These are phyloP conservation scores for Brassica balearica DNA, from an alignment of 441 rosid genomes.

Conservation along the genomic window DNA sequence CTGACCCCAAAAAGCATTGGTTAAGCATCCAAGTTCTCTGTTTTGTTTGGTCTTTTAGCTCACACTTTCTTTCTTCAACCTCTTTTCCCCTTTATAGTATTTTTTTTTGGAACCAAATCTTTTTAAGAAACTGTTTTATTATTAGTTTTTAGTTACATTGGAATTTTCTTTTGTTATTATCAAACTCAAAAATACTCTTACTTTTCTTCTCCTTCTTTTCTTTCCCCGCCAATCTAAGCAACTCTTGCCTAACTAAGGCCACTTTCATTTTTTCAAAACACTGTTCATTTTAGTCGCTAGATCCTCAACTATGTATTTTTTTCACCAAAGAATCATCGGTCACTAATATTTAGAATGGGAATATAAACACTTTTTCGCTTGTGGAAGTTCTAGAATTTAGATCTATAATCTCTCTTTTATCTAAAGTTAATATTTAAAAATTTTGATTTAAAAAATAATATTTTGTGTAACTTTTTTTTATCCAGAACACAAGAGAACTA, in stretches of 20 bases:
- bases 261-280: conserved; percentile 27
- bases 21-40: conserved; percentile 45
- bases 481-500: background rate
- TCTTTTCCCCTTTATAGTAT: conserved; percentile 17
- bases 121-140: conserved; percentile 19
- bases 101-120: conserved; percentile 34
- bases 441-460: no score
- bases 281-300: conserved; percentile 5
- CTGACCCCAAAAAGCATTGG: conserved; percentile 41
- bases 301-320: background rate
- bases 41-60: conserved; percentile 35
- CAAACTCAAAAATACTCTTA: conserved; percentile 15
- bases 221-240: conserved; percentile 22
- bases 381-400: background rate
- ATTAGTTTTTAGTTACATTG: conserved; percentile 17
- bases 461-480: background rate
- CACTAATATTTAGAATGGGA: background rate
- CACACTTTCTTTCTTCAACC: conserved; percentile 19
- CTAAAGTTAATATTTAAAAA: no score
- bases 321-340: background rate
- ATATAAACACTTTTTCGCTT: background rate
- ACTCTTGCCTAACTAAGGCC: conserved; percentile 38
- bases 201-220: conserved; percentile 17
- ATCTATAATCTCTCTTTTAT: no score
- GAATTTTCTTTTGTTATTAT: conserved; percentile 3